Evolutionary conservation across 768 basidiomycete genomes (phyloP), one percentile per base, ranked within the genome.

Genomic region (Auricularia cornea): DNA sequence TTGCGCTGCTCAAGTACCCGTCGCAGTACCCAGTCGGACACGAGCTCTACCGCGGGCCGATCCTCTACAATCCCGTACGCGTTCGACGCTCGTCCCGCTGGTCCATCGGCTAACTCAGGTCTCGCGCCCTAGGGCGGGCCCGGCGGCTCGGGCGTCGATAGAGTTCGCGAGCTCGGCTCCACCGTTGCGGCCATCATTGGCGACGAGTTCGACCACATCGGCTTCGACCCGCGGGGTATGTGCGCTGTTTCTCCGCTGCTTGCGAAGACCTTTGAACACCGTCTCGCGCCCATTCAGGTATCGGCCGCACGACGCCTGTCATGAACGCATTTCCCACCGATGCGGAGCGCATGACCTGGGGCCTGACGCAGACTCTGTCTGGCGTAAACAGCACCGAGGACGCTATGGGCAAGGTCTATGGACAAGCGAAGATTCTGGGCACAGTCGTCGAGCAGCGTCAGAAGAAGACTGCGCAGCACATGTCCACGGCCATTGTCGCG

Each of bases 1-100:
- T 82, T 30, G 82, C 80, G 0, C 63, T 82, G 10, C 73, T 76
- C 20, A 75, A 79, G n/a, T 71, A 75, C 32, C 78, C 78, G 2
- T 75, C 80, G 11, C 62, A 72, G 2, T 62, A 78, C n/a, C 51
- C 66, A 1, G 66, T 71, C 60, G 1, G 63, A 56, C 18, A 72
- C 73, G 63, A 68, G 3, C 66, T 71, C 5, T 81, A 81, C 64
- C 75, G 75, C 29, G 81, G 81, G 0, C 80, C 80, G 0, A 70
- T 81, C 14, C 68, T 81, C 3, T 72, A 79, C 66, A 81, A 81
- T 60, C 80, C 80, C 1, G 67, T 32, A 35, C 12, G 18, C 10
- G 38, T 48, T 20, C 35, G 35, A 33, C 38, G 4, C 41, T 60
- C 28, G 35, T 8, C 20, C 6, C 23, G 44, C 23, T 20, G 11